These are phyloP conservation scores for Hypsizygus marmoreus DNA, from an alignment of 768 basidiomycete genomes.

Conservation along the genomic window DNA sequence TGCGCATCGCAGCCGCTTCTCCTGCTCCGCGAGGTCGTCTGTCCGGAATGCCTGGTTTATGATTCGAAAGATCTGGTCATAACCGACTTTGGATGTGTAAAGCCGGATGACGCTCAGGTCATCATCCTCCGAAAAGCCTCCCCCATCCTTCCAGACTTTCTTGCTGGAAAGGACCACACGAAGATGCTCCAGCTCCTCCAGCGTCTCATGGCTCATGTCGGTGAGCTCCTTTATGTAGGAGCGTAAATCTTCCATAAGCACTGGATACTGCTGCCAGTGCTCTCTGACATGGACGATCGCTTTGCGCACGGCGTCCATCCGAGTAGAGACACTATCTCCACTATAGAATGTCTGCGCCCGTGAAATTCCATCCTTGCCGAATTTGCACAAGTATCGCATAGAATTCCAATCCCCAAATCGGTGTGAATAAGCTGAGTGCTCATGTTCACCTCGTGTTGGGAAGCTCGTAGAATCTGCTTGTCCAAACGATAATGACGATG, in stretches of 20 bases:
- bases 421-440: slow-evolving; percentile 1
- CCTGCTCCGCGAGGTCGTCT: slow-evolving; percentile 10
- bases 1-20: slow-evolving; percentile 12
- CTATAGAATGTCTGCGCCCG: slow-evolving; percentile 17
- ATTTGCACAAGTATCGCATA: slow-evolving; percentile 11
- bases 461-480: too few relatives aligned
- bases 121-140: slow-evolving; percentile 10
- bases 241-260: slow-evolving; percentile 12
- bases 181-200: slow-evolving; percentile 1
- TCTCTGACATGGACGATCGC: slow-evolving; percentile 15
- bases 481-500: too few relatives aligned
- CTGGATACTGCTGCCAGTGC: slow-evolving; percentile 12
- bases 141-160: slow-evolving; percentile 9
- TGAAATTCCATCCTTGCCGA: slow-evolving; percentile 8
- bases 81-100: slow-evolving; percentile 15
- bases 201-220: background rate
- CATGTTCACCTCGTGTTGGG: too few relatives aligned
- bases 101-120: slow-evolving; percentile 15
- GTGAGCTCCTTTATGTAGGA: slow-evolving; percentile 11
- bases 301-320: slow-evolving; percentile 13
- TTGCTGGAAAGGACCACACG: slow-evolving; percentile 9
- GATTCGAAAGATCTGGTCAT: slow-evolving; percentile 16
- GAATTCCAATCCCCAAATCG: slow-evolving; percentile 17
- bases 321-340: slow-evolving; percentile 9
- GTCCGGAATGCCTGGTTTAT: slow-evolving; percentile 15